Conservation (phyloP, 352 stramenopile species). For the Blastocystis sp. region DNA sequence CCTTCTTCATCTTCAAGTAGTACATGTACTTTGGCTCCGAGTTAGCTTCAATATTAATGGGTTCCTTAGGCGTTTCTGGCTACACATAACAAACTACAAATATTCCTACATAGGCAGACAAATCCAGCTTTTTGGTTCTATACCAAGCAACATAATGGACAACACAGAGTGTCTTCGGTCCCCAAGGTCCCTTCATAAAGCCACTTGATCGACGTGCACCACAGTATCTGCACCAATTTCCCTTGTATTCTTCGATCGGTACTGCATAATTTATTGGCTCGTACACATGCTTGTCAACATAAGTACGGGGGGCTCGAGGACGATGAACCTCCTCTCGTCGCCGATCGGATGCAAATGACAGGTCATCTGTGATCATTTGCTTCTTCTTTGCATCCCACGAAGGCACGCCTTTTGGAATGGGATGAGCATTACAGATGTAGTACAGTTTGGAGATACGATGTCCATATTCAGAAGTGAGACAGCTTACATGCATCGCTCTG, state of each 20-base stretch:
- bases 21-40: slow-evolving; percentile 58
- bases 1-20: slow-evolving; percentile 40
- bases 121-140: slow-evolving; percentile 44
- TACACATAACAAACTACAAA: neutral
- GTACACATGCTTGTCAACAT: slow-evolving; percentile 14
- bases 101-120: slow-evolving; percentile 33
- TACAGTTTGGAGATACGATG: slow-evolving; percentile 53
- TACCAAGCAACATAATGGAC: slow-evolving; percentile 59
- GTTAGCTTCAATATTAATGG: slow-evolving; percentile 54
- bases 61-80: slow-evolving; percentile 28
- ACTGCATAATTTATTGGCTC: slow-evolving; percentile 8
- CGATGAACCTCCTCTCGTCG: neutral
- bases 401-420: neutral
- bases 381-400: slow-evolving; percentile 59
- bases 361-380: neutral
- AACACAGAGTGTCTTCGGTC: slow-evolving; percentile 56
- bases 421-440: slow-evolving; percentile 40
- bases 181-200: slow-evolving; percentile 59
- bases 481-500: slow-evolving; percentile 27
- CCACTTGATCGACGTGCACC: slow-evolving; percentile 35
- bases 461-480: neutral
- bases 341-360: neutral
- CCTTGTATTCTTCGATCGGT: slow-evolving; percentile 53
- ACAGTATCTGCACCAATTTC: slow-evolving; percentile 59
- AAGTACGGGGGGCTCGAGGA: neutral